A percentile compares a stretch with the other conserved stretches of the same genome.
Evolutionary conservation across 225 moss, liverwort and hornwort species (phyloP).

Genomic region (Asterella californica): DNA sequence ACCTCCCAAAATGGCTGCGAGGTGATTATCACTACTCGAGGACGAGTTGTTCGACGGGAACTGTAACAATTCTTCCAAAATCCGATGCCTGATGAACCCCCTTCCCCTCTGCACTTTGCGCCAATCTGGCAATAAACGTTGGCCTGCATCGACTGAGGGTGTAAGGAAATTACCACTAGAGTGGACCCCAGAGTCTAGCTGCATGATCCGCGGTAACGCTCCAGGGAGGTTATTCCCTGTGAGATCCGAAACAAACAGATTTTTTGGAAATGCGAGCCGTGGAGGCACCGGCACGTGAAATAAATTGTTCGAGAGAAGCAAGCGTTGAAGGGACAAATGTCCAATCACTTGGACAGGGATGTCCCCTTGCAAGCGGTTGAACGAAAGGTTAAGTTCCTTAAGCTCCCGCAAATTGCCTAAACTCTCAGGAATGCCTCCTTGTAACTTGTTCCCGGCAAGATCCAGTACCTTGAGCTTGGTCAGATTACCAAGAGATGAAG

Average conservation of each 20-base stretch:
- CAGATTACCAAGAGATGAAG: constrained; percentile 49
- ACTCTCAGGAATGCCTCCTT: constrained; percentile 50
- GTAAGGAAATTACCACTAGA: constrained; percentile 53
- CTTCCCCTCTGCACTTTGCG: neutral
- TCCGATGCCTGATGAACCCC: constrained; percentile 19
- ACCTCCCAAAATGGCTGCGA: constrained; percentile 64
- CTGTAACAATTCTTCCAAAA: constrained; percentile 22
- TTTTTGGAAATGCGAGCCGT: constrained; percentile 27
- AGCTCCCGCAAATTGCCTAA: constrained; percentile 39
- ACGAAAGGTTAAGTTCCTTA: constrained; percentile 52
- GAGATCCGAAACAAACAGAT: constrained; percentile 40
- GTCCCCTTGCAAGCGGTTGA: constrained; percentile 47
- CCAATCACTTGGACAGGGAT: constrained; percentile 28
- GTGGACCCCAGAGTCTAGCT: constrained; percentile 30
- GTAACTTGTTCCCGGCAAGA: constrained; percentile 60
- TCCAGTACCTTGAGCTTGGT: constrained; percentile 51
- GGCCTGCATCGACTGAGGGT: neutral
- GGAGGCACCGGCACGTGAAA: constrained; percentile 41
- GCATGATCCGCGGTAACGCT: constrained; percentile 29
- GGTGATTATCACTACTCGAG: constrained; percentile 24
- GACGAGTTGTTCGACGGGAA: constrained; percentile 15
- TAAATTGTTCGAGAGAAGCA: constrained; percentile 47
- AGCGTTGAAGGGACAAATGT: constrained; percentile 38
- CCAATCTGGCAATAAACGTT: constrained; percentile 17
- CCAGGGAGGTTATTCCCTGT: constrained; percentile 64